Conservation (phyloP, 2,329 filamentous ascomycete genomes). For the Didymella exigua region DNA sequence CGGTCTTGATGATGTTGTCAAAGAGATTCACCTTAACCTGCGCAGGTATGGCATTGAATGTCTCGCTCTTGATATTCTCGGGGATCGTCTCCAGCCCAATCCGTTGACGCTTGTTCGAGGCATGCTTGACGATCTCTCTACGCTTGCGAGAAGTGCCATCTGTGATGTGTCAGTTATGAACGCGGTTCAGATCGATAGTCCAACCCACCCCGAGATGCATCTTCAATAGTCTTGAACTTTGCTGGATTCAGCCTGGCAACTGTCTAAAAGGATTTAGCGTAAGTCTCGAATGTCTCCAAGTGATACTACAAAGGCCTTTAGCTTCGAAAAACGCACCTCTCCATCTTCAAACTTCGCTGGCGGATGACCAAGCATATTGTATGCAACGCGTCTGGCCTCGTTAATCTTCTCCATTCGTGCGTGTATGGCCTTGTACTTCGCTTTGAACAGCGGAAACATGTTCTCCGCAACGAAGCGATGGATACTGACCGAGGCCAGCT, state of each 20-base stretch:
- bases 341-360: conserved; percentile 23
- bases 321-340: conserved; percentile 29
- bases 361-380: conserved; percentile 22
- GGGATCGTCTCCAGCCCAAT: conserved; percentile 31
- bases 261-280: conserved; percentile 17
- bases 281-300: neutral
- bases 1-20: conserved; percentile 31
- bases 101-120: conserved; percentile 34
- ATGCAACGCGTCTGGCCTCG: conserved; percentile 27
- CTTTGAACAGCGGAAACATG: conserved; percentile 31
- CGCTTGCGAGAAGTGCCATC: conserved; percentile 5
- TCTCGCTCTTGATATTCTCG: conserved; percentile 28
- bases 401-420: conserved; percentile 31
- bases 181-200: neutral
- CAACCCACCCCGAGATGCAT: neutral
- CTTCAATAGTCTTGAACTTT: conserved; percentile 6
- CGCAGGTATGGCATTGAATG: conserved; percentile 30
- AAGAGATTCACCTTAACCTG: conserved; percentile 37
- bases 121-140: conserved; percentile 24
- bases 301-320: neutral
- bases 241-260: conserved; percentile 20
- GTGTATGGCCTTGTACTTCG: conserved; percentile 33
- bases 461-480: conserved; percentile 30
- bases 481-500: conserved; percentile 28
- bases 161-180: neutral